phyloP scores from a whole-genome alignment of 805 yeast species.

The Hanseniaspora occidentalis region DNA sequence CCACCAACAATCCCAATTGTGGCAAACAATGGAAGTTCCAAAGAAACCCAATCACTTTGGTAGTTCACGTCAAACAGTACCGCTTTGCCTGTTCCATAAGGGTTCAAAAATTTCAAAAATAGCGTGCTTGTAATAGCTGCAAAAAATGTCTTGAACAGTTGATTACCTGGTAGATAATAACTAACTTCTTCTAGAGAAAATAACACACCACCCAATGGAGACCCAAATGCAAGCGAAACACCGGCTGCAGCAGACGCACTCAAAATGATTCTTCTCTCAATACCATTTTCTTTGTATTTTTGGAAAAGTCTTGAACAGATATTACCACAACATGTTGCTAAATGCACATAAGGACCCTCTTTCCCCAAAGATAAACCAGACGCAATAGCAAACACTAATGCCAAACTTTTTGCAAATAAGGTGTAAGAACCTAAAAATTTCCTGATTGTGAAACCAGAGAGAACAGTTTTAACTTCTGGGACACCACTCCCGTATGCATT shows the following conservation, averaged over 20 bases:
- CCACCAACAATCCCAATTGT: slow-evolving; percentile 43
- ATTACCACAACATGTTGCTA: slow-evolving; percentile 48
- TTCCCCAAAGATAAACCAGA: slow-evolving; percentile 47
- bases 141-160: slow-evolving; percentile 40
- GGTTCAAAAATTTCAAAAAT: slow-evolving; percentile 39
- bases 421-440: slow-evolving; percentile 41
- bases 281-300: slow-evolving; percentile 34
- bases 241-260: slow-evolving; percentile 49
- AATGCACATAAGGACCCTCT: slow-evolving; percentile 52
- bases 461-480: slow-evolving; percentile 47
- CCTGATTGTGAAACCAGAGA: slow-evolving; percentile 46
- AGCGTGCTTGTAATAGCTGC: slow-evolving; percentile 43
- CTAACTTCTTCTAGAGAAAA: slow-evolving; percentile 46
- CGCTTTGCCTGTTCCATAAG: slow-evolving; percentile 48
- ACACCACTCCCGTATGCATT: slow-evolving; percentile 50
- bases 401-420: slow-evolving; percentile 33
- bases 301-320: slow-evolving; percentile 35
- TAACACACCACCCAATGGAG: slow-evolving; percentile 47
- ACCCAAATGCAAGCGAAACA: slow-evolving; percentile 48
- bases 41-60: slow-evolving; percentile 37
- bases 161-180: slow-evolving; percentile 41
- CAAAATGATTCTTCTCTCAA: slow-evolving; percentile 38
- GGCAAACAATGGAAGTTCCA: slow-evolving; percentile 34
- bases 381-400: slow-evolving; percentile 40
- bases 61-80: slow-evolving; percentile 41